phyloP scores from a whole-genome alignment of 805 yeast species.

The Yarrowia deformans region DNA sequence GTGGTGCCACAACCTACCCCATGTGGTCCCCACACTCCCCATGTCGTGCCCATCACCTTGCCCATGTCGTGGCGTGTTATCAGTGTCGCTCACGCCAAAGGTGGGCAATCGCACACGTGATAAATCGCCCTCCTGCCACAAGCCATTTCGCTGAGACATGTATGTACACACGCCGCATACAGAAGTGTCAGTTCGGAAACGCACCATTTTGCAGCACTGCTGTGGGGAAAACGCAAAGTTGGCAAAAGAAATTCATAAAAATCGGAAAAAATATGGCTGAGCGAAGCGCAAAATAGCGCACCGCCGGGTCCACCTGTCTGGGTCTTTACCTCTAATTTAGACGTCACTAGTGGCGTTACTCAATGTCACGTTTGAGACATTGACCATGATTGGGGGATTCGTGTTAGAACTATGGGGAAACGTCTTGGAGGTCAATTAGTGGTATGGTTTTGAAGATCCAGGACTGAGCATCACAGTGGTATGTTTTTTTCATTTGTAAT shows the following conservation, averaged over 20 bases:
- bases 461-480: too few species aligned
- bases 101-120: slow-evolving; percentile 25
- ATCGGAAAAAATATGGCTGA: too few species aligned
- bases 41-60: background rate
- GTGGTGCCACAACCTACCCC: too few species aligned
- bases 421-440: too few species aligned
- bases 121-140: background rate
- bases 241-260: background rate
- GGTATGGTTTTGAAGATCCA: too few species aligned
- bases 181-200: slow-evolving; percentile 18
- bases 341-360: background rate
- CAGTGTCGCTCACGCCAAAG: background rate
- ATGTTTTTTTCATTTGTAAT: too few species aligned
- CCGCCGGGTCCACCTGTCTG: too few species aligned
- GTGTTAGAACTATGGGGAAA: too few species aligned
- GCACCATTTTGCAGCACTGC: slow-evolving; percentile 13
- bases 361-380: slow-evolving; percentile 6
- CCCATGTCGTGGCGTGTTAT: background rate
- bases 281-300: background rate
- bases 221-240: slow-evolving; percentile 19
- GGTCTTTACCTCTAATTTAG: background rate
- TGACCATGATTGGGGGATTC: too few species aligned
- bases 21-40: too few species aligned
- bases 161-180: slow-evolving; percentile 1
- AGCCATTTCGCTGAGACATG: slow-evolving; percentile 10